A percentile compares a stretch with the other conserved stretches of the same genome.
Evolutionary conservation across 2,329 filamentous ascomycete genomes (phyloP).

Genomic region (Hawksworthiomyces lignivorus): DNA sequence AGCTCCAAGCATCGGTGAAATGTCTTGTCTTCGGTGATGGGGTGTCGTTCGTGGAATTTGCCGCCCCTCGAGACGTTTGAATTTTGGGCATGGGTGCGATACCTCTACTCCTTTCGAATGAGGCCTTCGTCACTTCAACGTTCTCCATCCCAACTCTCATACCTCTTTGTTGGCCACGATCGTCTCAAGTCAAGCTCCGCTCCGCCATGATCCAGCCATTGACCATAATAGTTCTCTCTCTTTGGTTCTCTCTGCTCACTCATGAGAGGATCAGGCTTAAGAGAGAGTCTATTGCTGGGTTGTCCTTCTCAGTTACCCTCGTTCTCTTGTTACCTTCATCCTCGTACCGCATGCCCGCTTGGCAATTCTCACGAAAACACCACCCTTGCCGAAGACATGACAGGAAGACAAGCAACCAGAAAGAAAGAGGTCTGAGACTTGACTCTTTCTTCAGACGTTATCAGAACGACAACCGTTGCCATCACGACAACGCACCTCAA

Average conservation of each 20-base stretch:
- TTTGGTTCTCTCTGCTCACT: too few species aligned
- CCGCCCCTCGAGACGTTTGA: slow-evolving; percentile 35
- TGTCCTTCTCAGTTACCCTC: background rate
- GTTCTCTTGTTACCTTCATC: background rate
- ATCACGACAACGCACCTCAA: too few species aligned
- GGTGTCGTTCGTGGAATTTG: slow-evolving; percentile 33
- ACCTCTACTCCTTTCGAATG: slow-evolving; percentile 39
- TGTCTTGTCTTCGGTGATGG: slow-evolving; percentile 43
- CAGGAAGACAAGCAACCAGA: background rate
- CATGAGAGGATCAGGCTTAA: too few species aligned
- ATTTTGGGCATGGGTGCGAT: slow-evolving; percentile 38
- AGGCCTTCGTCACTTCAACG: slow-evolving; percentile 26
- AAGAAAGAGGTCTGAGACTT: background rate
- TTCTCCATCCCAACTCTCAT: slow-evolving; percentile 41
- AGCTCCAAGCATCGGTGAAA: slow-evolving; percentile 43
- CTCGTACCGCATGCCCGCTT: background rate
- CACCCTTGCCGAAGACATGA: slow-evolving; percentile 11
- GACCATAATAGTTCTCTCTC: too few species aligned
- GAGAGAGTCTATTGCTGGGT: background rate
- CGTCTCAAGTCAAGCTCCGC: slow-evolving; percentile 32
- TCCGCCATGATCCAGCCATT: slow-evolving; percentile 16
- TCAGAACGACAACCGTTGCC: too few species aligned
- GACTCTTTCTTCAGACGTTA: background rate
- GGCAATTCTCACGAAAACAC: background rate
- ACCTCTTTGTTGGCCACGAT: slow-evolving; percentile 39